Evolutionary conservation across 116 monocot genomes (phyloP), one percentile per base, ranked within the genome.

Genomic region (Phalaenopsis hybrid): DNA sequence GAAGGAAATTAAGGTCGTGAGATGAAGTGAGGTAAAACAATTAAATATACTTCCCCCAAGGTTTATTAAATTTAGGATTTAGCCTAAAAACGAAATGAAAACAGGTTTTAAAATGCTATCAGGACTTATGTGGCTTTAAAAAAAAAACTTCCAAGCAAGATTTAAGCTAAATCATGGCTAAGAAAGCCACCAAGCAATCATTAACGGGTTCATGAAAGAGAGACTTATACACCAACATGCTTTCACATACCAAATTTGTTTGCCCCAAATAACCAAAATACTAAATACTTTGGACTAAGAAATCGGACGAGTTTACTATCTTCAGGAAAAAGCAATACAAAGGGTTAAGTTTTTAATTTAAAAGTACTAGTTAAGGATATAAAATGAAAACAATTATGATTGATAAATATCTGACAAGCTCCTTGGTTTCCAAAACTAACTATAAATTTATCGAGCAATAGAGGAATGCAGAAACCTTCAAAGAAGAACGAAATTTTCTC

Each of bases 401-500:
- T 4, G 15, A 34, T 17, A 5, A 72, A n/a, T 41, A 72, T 72
- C 31, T 15, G 37, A 3, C 75, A 75, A 44, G 7, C n/a, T 73
- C 45, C 46, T n/a, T 46, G 45, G 12, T n/a, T 41, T 75, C 44
- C 75, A 18, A 10, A 75, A 6, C 43, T 46, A 75, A 1, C 6
- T n/a, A 46, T 77, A 1, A 77, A 51, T 2, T 50, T 77, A 77
- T 16, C 21, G 41, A 50, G 25, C 5, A 12, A 0, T 51, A 49
- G 8, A 28, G 5, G 23, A 77, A 51, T 51, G 5, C 46, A 50
- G 28, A 50, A 72, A 97, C 96, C 96, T 83, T 97, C 96, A 68
- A 97, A 97, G 90, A 97, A 97, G 81, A 97, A 97, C 2, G 97
- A 94, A 55, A 94, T 85, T 25, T 94, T 94, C 81, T 97, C 92